Base-by-base conservation (phyloP, 495 filamentous ascomycete species). In the Sphaerosporella brunnea region DNA sequence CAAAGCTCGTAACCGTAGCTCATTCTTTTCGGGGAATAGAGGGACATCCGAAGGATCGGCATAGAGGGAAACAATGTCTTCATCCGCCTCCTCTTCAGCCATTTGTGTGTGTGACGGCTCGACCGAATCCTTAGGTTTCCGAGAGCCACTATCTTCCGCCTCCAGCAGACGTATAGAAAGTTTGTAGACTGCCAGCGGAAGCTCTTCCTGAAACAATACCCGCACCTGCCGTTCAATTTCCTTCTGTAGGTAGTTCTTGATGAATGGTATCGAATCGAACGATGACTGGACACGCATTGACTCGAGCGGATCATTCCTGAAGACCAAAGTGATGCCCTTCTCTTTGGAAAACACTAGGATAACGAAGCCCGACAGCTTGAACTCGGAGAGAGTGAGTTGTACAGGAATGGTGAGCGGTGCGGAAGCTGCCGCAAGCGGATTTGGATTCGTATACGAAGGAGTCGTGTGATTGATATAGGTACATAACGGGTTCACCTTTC, bases 181-280 rank as follows among this genome's bases (percentile, higher is more conserved):
- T 47, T 84, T 77, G 60, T 96, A 88, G 36, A 96, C 87, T 38
- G 93, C 93, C 5, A 85, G 83, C 4, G 88, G 88, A 13, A 96
- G 68, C 61, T 96, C 88, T 49, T 94, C 88, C 85, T 94, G 93
- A 62, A 96, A 84, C 57, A 96, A 62, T 44, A 80, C 79, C 36
- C 88, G 73, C 35, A 96, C 65, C 62, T 94, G 86, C 18, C 69
- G 77, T 64, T 96, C 88, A 55, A 96, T 94, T 47, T 86, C 88
- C 59, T 80, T 82, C 59, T 96, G 88, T 38, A 96, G 69, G 63
- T 94, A 96, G 61, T 96, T 85, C 48, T 86, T 77, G 41, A 96
- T 85, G 53, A 96, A 96, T 10, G 86, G 85, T 55, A 96, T 94
- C 10, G 85, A 92, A 65, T 96, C 88, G 64, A 94, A 96, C 23